Percentiles rank a stretch among this genome's conserved stretches.
Evolutionary conservation across 2,329 filamentous ascomycete species (phyloP).

Genomic region (Pezicula neosporulosa): DNA sequence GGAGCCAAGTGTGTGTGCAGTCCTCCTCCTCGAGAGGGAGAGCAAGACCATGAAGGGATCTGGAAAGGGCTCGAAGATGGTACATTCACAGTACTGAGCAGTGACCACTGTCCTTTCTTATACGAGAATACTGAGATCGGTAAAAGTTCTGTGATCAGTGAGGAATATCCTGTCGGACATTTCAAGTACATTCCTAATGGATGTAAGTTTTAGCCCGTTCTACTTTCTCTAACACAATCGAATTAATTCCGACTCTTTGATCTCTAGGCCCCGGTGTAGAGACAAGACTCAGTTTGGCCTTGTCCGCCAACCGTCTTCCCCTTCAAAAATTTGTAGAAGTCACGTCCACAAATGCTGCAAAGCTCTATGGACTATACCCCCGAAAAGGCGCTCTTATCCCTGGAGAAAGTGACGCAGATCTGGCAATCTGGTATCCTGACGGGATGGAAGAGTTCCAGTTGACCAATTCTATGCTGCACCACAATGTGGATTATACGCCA

Average conservation of each 20-base stretch:
- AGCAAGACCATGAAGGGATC: slow-evolving; percentile 44
- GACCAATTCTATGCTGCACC: slow-evolving; percentile 53
- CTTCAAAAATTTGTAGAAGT: slow-evolving; percentile 51
- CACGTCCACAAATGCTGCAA: slow-evolving; percentile 51
- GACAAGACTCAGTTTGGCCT: slow-evolving; percentile 46
- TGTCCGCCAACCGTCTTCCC: slow-evolving; percentile 35
- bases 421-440: slow-evolving; percentile 55
- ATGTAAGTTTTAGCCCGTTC: slow-evolving; percentile 16
- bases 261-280: slow-evolving; percentile 45
- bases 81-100: slow-evolving; percentile 48
- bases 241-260: too few species aligned
- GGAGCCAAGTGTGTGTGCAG: slow-evolving; percentile 52
- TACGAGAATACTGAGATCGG: slow-evolving; percentile 42
- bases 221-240: too few species aligned
- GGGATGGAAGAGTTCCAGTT: slow-evolving; percentile 39
- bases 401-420: slow-evolving; percentile 50
- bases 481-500: slow-evolving; percentile 60
- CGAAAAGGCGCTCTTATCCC: slow-evolving; percentile 46
- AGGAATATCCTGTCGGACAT: slow-evolving; percentile 37
- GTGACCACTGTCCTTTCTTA: slow-evolving; percentile 31
- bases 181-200: slow-evolving; percentile 59
- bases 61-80: slow-evolving; percentile 47
- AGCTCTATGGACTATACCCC: slow-evolving; percentile 52
- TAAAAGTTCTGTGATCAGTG: slow-evolving; percentile 45
- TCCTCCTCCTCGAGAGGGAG: slow-evolving; percentile 45